phyloP scores from a whole-genome alignment of 352 stramenopile species.

The Globisporangium cylindrosporum region DNA sequence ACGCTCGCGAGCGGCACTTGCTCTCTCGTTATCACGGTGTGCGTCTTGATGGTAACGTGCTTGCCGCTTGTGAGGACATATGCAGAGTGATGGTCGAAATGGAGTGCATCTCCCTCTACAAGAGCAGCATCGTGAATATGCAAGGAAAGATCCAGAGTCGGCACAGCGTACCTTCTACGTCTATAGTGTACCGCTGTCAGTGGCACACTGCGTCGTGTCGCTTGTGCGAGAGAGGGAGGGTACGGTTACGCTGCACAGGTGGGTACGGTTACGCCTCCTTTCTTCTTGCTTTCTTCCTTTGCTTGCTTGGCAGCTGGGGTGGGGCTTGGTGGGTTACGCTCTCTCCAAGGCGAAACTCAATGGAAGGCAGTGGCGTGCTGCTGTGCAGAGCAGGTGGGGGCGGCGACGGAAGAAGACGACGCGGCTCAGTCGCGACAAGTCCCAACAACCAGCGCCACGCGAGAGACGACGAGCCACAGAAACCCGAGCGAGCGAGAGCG shows the following conservation, averaged over 20 bases:
- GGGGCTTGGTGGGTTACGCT: conserved; percentile 8
- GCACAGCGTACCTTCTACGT: background rate
- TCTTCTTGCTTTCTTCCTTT: background rate
- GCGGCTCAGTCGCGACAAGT: background rate
- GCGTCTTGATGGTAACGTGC: background rate
- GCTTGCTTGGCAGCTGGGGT: background rate
- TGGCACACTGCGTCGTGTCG: background rate
- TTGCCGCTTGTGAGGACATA: background rate
- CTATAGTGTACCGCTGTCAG: background rate
- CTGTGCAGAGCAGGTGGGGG: background rate
- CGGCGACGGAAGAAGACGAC: conserved; percentile 5
- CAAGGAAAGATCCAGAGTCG: conserved; percentile 5
- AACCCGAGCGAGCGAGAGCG: background rate
- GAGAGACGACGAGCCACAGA: conserved; percentile 4
- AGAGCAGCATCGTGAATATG: background rate
- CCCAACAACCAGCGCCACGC: background rate
- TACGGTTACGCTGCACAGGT: background rate
- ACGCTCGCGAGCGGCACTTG: conserved; percentile 15
- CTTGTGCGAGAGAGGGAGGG: background rate
- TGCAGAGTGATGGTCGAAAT: background rate
- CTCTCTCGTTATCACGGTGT: background rate
- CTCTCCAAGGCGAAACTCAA: conserved; percentile 16
- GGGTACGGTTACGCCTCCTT: background rate
- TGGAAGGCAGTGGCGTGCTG: conserved; percentile 13
- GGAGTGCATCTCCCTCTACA: conserved; percentile 3